A percentile compares a stretch with the other conserved stretches of the same genome.
These are phyloP conservation scores for Talaromyces sp. DNA, from an alignment of 2,329 filamentous ascomycete genomes.

Conservation along the genomic window DNA sequence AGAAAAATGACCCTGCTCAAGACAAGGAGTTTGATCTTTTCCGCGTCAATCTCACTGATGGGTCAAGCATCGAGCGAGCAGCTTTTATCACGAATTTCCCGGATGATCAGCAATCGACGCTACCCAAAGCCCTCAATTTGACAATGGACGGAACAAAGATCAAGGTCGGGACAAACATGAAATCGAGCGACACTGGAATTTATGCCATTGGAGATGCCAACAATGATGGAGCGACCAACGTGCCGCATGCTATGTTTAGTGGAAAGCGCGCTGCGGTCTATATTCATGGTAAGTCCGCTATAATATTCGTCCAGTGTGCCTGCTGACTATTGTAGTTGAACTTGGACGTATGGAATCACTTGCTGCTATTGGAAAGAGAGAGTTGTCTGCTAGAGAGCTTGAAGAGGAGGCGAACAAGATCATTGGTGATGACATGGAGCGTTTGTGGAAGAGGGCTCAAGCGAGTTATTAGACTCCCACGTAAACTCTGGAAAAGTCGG, in stretches of 20 bases:
- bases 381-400: conserved; percentile 24
- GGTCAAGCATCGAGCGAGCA: conserved; percentile 44
- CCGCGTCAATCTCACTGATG: conserved; percentile 51
- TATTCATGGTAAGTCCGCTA: conserved; percentile 50
- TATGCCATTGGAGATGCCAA: conserved; percentile 59
- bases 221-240: conserved; percentile 57
- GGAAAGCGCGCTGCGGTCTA: conserved; percentile 58
- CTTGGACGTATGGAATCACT: conserved; percentile 31
- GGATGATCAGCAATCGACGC: conserved; percentile 46
- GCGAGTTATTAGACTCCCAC: not conserved
- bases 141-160: conserved; percentile 45
- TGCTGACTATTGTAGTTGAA: conserved; percentile 27
- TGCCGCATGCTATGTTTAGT: conserved; percentile 58
- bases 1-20: conserved; percentile 27
- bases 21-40: conserved; percentile 54
- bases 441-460: conserved; percentile 22
- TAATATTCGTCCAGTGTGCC: not conserved
- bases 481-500: too few relatives aligned
- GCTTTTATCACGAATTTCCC: conserved; percentile 53
- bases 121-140: conserved; percentile 51
- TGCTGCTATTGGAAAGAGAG: conserved; percentile 30
- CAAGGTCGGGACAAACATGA: conserved; percentile 43
- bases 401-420: conserved; percentile 27
- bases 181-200: conserved; percentile 55
- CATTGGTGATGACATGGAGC: conserved; percentile 33